These are phyloP conservation scores for Aspergillus hancockii DNA, from an alignment of 495 filamentous ascomycete species.

Conservation along the genomic window DNA sequence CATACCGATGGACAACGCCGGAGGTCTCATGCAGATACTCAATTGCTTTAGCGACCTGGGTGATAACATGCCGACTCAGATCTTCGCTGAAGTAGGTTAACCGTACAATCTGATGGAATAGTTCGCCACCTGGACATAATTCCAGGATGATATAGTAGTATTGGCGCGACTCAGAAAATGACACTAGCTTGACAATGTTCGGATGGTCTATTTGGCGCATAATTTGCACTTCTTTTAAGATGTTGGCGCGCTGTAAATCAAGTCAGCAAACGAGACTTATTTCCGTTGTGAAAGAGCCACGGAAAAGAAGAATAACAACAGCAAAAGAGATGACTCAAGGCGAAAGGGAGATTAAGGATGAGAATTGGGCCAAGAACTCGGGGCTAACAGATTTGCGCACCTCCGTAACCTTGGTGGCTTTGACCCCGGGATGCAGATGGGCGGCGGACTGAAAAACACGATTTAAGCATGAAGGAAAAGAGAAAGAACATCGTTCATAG, in stretches of 20 bases:
- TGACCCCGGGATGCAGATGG: conserved; percentile 91
- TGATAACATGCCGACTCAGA: conserved; percentile 89
- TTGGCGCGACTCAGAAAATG: conserved; percentile 90
- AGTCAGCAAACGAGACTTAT: conserved; percentile 14
- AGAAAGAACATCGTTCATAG: conserved; percentile 3
- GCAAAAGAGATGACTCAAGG: not conserved
- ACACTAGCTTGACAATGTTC: conserved; percentile 88
- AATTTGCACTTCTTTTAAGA: conserved; percentile 97
- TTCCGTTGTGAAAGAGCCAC: conserved; percentile 6
- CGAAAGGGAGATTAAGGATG: conserved; percentile 8
- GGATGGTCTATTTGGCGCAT: conserved; percentile 96
- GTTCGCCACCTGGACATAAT: conserved; percentile 90
- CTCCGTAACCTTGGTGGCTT: conserved; percentile 94
- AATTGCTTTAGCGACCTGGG: conserved; percentile 88
- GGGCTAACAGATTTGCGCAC: conserved; percentile 66
- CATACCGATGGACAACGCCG: conserved; percentile 95
- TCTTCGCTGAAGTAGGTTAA: conserved; percentile 98
- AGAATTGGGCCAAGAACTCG: conserved; percentile 17
- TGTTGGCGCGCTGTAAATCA: conserved; percentile 78
- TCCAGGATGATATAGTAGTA: conserved; percentile 98
- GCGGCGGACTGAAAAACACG: conserved; percentile 68
- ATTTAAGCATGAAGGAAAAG: conserved; percentile 40
- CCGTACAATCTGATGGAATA: conserved; percentile 98
- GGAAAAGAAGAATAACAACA: not conserved
- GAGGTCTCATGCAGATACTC: conserved; percentile 93